These are phyloP conservation scores for Melanomma pulvis-pyrius DNA, from an alignment of 495 filamentous ascomycete species.

Conservation along the genomic window DNA sequence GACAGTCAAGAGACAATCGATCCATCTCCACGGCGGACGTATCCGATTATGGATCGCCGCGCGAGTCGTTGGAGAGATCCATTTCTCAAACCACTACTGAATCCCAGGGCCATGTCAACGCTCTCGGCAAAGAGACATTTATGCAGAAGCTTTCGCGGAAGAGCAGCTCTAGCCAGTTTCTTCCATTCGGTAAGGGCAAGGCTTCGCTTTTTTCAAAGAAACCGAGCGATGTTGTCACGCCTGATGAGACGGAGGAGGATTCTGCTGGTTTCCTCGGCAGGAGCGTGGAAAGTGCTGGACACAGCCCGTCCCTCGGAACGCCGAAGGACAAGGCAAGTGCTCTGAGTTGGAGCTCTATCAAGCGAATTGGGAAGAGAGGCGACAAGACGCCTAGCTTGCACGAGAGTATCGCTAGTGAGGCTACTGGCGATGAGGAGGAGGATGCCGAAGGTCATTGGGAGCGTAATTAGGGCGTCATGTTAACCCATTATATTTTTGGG, in stretches of 20 bases:
- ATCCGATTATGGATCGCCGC: conserved; percentile 31
- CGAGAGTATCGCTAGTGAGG: conserved; percentile 39
- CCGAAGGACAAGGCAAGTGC: conserved; percentile 34
- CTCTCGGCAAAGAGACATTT: conserved; percentile 41
- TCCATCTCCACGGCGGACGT: conserved; percentile 43
- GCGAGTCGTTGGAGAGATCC: conserved; percentile 39
- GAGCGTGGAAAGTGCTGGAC: conserved; percentile 23
- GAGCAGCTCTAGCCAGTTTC: conserved; percentile 43
- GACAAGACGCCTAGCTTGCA: conserved; percentile 40
- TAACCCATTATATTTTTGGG: too few species aligned
- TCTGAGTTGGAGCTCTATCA: conserved; percentile 39
- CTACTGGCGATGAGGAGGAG: conserved; percentile 36
- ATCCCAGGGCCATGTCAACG: conserved; percentile 14
- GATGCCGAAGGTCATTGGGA: not conserved
- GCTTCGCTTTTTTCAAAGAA: conserved; percentile 35
- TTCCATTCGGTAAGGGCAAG: conserved; percentile 41
- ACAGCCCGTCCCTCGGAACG: conserved; percentile 33
- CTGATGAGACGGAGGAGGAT: conserved; percentile 34
- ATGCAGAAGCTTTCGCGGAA: conserved; percentile 49
- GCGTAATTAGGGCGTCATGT: too few species aligned
- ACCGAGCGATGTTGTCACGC: conserved; percentile 21
- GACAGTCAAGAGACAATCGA: conserved; percentile 41
- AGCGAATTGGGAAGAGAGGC: conserved; percentile 36
- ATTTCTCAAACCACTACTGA: conserved; percentile 41
- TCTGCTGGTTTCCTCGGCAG: conserved; percentile 1